Base-by-base conservation (phyloP, 306 rosid genomes). In the Begonia fuchsioides region DNA sequence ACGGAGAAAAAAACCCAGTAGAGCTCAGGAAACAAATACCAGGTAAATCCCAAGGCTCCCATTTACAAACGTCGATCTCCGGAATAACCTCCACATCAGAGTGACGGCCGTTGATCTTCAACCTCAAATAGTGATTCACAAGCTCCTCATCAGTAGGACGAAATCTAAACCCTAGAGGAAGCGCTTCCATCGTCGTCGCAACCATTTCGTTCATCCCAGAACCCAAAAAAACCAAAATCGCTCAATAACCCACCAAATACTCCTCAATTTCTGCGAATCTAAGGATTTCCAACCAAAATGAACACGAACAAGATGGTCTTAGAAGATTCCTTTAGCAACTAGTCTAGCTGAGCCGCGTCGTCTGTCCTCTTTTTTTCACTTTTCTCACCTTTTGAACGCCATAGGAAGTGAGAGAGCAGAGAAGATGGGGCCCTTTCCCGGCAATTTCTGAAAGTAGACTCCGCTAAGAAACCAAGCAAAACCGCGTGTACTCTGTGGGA, bases 11-110 rank as follows among this genome's bases (percentile, higher is more conserved):
- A 44, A 39, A 14, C 17, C 11, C 20, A 26, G 4, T 3, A 5
- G 35, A 26, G 35, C 35, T 26, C 35, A 5, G 45, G 32, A 20
- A 11, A 6, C 20, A 14, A 15, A 26, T 67, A 76, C 82, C 43
- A 1, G 82, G 82, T 59, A 76, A 68, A 58, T 76, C 82, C 77
- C 71, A 72, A 47, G 82, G 82, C 63, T 76, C 82, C 70, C 78
- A 48, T 63, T 68, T 76, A 39, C 74, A 76, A 43, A 76, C 75
- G 44, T 76, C 82, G 57, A 61, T 58, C 40, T 76, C 82, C 3
- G 54, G 72, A 57, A 76, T 76, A 35, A 76, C 74, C 40, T 58
- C 57, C 44, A 72, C 78, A 15, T 72, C 77, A 15, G 71, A 47
- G 51, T 76, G 51, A 39, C 72, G 82, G 58, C 75, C 66, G 58